Conservation (phyloP, 148 eudicot genomes). For the Salicornia ramosissima region DNA sequence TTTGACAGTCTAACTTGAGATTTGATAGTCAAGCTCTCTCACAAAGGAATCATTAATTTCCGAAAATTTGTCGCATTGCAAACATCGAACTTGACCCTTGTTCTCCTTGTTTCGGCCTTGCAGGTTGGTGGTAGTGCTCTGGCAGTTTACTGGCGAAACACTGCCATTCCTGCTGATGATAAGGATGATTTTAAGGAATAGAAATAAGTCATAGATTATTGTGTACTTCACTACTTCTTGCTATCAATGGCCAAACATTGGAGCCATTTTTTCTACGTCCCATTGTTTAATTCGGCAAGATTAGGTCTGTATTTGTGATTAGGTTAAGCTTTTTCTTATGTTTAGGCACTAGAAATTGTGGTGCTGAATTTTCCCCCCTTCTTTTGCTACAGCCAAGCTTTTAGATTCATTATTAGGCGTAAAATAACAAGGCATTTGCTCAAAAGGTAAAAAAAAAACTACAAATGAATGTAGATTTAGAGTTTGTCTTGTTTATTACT, state of each 20-base stretch:
- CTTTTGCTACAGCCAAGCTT: too few species aligned
- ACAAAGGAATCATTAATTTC: background rate
- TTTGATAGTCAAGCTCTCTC: too few species aligned
- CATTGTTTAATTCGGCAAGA: background rate
- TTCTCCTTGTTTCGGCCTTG: conserved; percentile 12
- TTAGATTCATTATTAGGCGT: too few species aligned
- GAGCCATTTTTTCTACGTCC: background rate
- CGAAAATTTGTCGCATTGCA: background rate
- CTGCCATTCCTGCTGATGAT: conserved; percentile 74
- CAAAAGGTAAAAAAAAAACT: too few species aligned
- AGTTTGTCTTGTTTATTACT: too few species aligned
- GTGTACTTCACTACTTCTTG: background rate
- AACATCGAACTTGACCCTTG: background rate
- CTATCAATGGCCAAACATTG: background rate
- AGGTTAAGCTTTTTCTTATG: background rate
- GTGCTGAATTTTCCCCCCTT: background rate
- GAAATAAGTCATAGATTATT: background rate
- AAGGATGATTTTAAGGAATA: conserved; percentile 94
- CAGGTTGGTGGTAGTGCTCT: conserved; percentile 99
- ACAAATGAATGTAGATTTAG: too few species aligned
- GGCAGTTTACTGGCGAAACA: conserved; percentile 95
- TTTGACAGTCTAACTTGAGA: too few species aligned
- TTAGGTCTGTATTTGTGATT: background rate
- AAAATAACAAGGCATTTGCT: too few species aligned
- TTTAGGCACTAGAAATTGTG: conserved; percentile 9